Percentiles rank a stretch among this genome's conserved stretches.
These are phyloP conservation scores for Lactarius indigo DNA, from an alignment of 768 basidiomycete species.

Conservation along the genomic window DNA sequence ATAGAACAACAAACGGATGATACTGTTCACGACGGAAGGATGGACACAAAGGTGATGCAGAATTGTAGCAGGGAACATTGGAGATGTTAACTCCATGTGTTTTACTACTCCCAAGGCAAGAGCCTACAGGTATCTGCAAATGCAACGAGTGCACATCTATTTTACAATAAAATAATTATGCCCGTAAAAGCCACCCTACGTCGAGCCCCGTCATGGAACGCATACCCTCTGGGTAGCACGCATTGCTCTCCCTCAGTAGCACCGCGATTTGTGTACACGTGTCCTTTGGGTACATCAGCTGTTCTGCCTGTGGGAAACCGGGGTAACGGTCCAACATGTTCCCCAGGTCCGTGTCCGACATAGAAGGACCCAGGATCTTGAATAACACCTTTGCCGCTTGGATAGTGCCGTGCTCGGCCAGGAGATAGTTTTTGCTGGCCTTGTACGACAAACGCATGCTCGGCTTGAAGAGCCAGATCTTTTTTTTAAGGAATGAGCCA, in stretches of 20 bases:
- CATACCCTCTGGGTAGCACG: constrained; percentile 69
- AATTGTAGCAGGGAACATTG: too few species aligned
- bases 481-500: not conserved
- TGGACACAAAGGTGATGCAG: too few species aligned
- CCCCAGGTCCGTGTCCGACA: constrained; percentile 45
- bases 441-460: constrained; percentile 76
- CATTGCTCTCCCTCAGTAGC: constrained; percentile 73
- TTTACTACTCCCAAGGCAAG: too few species aligned
- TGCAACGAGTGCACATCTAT: not conserved
- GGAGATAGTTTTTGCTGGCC: constrained; percentile 47
- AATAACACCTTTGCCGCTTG: constrained; percentile 82
- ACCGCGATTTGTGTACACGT: constrained; percentile 69
- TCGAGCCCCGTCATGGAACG: constrained; percentile 77
- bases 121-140: not conserved
- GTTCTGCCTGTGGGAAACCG: constrained; percentile 85
- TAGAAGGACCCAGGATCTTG: constrained; percentile 66
- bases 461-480: constrained; percentile 97
- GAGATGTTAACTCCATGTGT: not conserved
- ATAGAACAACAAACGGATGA: too few species aligned
- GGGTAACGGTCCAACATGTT: constrained; percentile 69
- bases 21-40: too few species aligned
- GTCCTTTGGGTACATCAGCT: constrained; percentile 75
- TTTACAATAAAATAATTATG: constrained; percentile 18
- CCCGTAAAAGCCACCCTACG: constrained; percentile 69
- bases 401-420: constrained; percentile 61